These are phyloP conservation scores for Lippia alba DNA, from an alignment of 305 asterid genomes.

Conservation along the genomic window DNA sequence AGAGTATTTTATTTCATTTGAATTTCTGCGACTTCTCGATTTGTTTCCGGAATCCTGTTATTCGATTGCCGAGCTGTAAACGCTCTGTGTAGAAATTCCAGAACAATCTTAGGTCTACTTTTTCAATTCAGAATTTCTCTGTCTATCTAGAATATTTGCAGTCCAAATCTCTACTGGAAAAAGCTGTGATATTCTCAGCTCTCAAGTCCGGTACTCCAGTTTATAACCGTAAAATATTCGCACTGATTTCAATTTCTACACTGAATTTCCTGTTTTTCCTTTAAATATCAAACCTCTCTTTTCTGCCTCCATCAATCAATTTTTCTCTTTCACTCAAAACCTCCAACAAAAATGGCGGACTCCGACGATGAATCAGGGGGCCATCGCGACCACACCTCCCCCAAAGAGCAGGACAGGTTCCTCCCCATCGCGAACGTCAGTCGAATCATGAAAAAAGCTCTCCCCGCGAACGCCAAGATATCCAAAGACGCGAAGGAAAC, in stretches of 20 bases:
- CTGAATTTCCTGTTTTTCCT: not conserved
- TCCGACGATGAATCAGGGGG: conserved; percentile 87
- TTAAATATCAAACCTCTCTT: conserved; percentile 13
- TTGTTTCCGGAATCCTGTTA: not conserved
- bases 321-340: not conserved
- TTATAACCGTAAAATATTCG: not conserved
- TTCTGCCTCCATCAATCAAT: not conserved
- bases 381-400: conserved; percentile 50
- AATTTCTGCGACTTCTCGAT: not conserved
- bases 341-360: conserved; percentile 58
- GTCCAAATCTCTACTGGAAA: conserved; percentile 3
- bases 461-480: conserved; percentile 80
- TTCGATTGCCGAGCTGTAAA: not conserved
- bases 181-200: not conserved
- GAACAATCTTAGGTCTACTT: not conserved
- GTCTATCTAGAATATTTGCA: too few species aligned
- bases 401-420: conserved; percentile 72
- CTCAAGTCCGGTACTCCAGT: not conserved
- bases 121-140: not conserved
- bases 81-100: not conserved
- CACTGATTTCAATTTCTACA: not conserved
- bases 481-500: conserved; percentile 81
- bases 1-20: not conserved
- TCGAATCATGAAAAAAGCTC: conserved; percentile 74
- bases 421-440: conserved; percentile 85